A percentile compares a stretch with the other conserved stretches of the same genome.
These are phyloP conservation scores for Botrytis fragariae DNA, from an alignment of 2,329 filamentous ascomycete species.

Conservation along the genomic window DNA sequence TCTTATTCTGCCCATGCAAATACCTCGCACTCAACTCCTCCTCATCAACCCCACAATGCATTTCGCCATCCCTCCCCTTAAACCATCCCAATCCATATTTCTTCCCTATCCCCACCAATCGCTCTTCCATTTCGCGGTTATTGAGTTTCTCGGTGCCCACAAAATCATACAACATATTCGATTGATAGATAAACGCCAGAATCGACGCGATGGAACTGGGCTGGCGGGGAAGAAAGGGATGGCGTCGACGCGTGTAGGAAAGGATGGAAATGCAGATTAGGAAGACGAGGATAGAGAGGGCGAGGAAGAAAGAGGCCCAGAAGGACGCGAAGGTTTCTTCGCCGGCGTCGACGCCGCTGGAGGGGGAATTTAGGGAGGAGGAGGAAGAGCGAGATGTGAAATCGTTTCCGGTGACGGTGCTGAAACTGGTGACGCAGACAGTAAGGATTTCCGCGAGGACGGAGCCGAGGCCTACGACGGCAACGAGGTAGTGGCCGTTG, in stretches of 20 bases:
- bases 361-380: no score
- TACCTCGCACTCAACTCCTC: slow-evolving; percentile 67
- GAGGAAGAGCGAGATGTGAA: slow-evolving; percentile 44
- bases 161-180: slow-evolving; percentile 75
- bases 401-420: slow-evolving; percentile 60
- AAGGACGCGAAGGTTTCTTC: slow-evolving; percentile 64
- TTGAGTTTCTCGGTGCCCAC: slow-evolving; percentile 60
- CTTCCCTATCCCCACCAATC: slow-evolving; percentile 59
- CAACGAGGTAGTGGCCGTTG: slow-evolving; percentile 64
- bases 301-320: slow-evolving; percentile 61
- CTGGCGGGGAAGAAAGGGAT: slow-evolving; percentile 73
- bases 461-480: slow-evolving; percentile 67
- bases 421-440: slow-evolving; percentile 64
- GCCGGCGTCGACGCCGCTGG: slow-evolving; percentile 43
- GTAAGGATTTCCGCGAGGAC: slow-evolving; percentile 72
- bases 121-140: slow-evolving; percentile 58
- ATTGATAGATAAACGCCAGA: slow-evolving; percentile 75
- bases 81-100: slow-evolving; percentile 79
- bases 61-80: slow-evolving; percentile 65
- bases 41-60: slow-evolving; percentile 75
- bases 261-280: slow-evolving; percentile 58
- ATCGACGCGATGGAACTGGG: slow-evolving; percentile 76
- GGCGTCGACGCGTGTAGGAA: slow-evolving; percentile 61
- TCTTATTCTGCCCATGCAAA: slow-evolving; percentile 49
- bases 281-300: slow-evolving; percentile 56